Base-by-base conservation (phyloP, 495 filamentous ascomycete genomes). In the Penicillium bovifimosum region DNA sequence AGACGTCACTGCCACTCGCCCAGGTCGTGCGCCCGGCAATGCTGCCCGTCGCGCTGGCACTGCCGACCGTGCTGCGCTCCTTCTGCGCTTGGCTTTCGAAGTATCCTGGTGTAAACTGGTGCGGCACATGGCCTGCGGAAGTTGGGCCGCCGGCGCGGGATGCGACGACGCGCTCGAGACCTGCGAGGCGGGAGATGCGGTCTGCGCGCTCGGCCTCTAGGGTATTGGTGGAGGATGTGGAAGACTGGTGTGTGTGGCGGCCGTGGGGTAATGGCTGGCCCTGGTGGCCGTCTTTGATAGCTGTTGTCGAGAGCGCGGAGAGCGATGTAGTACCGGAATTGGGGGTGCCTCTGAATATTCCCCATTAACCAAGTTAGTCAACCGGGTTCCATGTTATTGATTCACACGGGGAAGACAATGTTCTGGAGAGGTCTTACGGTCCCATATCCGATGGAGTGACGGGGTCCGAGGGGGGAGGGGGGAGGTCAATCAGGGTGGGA, bases 201-300 rank as follows among this genome's bases (percentile, higher is more conserved):
- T 95, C 91, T 44, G 89, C 90, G 58, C 91, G 90, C 68, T 96
- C 91, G 47, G 90, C 90, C 55, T 93, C 90, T 24, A 91, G 81
- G 51, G 83, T 86, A 44, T 79, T 87, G 34, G 78, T 78, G 6
- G 84, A 87, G 6, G 78, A 73, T 20, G 73, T 76, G 14, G 76
- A 76, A n/a, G 69, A 66, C 10, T 73, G 68, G 45, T 77, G 75
- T 1, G 70, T 63, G 63, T 87, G 84, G 51, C 82, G 82, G 43
- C 74, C 71, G 47, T 80, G 79, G 54, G 74, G 68, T 42, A 73
- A 69, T 11, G 69, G 72, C 52, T 88, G 81, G 61, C 91, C 91
- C 52, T 86, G 86, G 56, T 95, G 89, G 52, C 91, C 91, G 59
- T 96, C 91, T 71, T 95, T 96, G 75, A 93, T 93, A 41, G 91